Evolutionary conservation across 768 basidiomycete genomes (phyloP), one percentile per base, ranked within the genome.

Genomic region (Hygrocybe punicea): DNA sequence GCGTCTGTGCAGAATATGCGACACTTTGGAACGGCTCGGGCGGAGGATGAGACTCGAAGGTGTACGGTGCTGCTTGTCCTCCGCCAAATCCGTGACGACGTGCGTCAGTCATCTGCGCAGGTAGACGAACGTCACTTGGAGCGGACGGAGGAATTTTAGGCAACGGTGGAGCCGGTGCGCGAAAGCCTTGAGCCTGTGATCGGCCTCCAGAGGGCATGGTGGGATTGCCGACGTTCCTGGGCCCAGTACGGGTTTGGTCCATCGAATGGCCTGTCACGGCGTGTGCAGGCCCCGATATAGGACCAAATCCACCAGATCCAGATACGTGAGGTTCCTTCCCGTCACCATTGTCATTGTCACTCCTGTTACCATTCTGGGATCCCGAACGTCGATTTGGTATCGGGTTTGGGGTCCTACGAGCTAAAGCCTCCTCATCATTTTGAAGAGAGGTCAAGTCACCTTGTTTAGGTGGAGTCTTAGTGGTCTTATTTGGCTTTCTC

Each of bases 291-390:
- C 55, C 64, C 55, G 66, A 64, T 56, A 65, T 58, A 48, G 68
- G 62, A 45, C 56, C 67, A 65, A 67, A 62, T 62, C 67, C 68
- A 60, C 68, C 65, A 62, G 65, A 65, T 58, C 51, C 67, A 68
- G 68, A 60, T 35, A 60, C 63, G 57, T 58, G 65, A 66, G 66
- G 64, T 55, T 62, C 65, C 58, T 68, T 69, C 67, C 65, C 60
- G 19, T 37, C 24, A 46, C 57, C 58, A 46, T 59, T 58, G 34
- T 36, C 53, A 55, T 44, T 51, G 23, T 21, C n/a, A 39, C 60
- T 55, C 45, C 44, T 49, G 46, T 35, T 34, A 37, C 34, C 17
- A 42, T 37, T 19, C 23, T 24, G 37, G 17, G 51, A 36, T 24
- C n/a, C 29, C n/a, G 19, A 49, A 49, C 19, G 16, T 7, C 51